Base-by-base conservation (phyloP, 2,329 filamentous ascomycete species). In the Colletotrichum kahawae region DNA sequence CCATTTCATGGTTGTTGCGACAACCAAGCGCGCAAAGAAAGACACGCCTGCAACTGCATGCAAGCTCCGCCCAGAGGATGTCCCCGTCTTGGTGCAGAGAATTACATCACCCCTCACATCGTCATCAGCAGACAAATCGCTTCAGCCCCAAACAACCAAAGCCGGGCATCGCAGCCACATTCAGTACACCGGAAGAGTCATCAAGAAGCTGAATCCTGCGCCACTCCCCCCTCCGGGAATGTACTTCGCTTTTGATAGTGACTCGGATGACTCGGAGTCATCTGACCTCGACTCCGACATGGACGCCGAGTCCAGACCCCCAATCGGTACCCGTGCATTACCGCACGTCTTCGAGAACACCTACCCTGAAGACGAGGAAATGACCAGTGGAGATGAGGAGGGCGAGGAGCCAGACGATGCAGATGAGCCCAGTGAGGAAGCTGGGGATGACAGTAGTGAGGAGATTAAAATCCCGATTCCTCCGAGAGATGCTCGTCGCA, bases 1-100 rank as follows among this genome's bases (percentile, higher is more conserved):
- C 76, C 91, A 93, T 76, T 93, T 93, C 74, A 85, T 88, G 54
- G 83, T 93, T 1, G 84, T 88, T 4, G 90, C 92, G 4, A 85
- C 85, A 4, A 91, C 90, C 0, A 85, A 83, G 54, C 84, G 89
- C 18, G 82, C 85, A 0, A 87, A 83, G 31, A 76, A 78, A 14
- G 80, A 83, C 31, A 2, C 34, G 21, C 48, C 21, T 1, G 16
- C 63, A 24, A 60, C 21, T 13, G 31, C 66, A 1, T 69, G 77
- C 6, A 76, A n/a, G 13, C 79, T 79, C 1, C 82, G 81, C 1
- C 8, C 14, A 6, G 82, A 83, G 8, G 82, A 79, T 0, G 84
- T 86, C 2, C 84, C 88, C 7, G 80, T 80, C 1, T 85, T 90
- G n/a, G 82, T 86, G 21, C 78, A 79, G 2, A 85, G 85, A 4